phyloP scores from a whole-genome alignment of 306 rosid genomes.

The Senna siamea region DNA sequence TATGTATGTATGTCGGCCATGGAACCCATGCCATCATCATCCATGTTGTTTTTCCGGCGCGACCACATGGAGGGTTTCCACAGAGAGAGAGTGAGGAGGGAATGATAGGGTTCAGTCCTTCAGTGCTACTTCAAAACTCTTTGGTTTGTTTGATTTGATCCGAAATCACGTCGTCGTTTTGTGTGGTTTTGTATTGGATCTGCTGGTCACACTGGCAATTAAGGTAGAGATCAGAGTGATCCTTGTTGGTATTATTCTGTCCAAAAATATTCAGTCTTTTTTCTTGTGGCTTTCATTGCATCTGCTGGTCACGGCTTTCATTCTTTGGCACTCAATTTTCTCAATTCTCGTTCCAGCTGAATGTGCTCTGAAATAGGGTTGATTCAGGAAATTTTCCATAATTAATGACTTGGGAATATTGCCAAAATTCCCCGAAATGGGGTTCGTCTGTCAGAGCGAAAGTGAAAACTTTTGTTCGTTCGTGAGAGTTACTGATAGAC shows the following conservation, averaged over 20 bases:
- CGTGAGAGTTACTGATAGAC: not conserved
- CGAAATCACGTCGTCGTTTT: not conserved
- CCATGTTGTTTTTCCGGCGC: slow-evolving; percentile 13
- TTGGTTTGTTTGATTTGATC: slow-evolving; percentile 1
- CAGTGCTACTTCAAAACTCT: not conserved
- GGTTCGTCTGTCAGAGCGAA: not conserved
- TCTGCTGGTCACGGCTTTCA: too few species aligned
- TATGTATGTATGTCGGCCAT: not conserved
- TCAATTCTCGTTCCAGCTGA: not conserved
- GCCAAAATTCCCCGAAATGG: not conserved
- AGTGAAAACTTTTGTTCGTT: not conserved
- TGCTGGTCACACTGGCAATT: not conserved
- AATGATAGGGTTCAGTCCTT: not conserved
- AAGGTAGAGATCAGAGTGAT: not conserved
- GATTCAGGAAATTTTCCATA: not conserved
- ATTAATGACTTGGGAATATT: not conserved
- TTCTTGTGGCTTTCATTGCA: not conserved
- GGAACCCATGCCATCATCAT: not conserved
- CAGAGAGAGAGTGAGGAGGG: not conserved
- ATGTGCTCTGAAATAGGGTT: not conserved
- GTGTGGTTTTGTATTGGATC: not conserved
- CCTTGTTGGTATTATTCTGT: not conserved
- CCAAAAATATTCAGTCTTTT: not conserved
- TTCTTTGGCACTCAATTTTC: not conserved
- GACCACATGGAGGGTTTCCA: not conserved